These are phyloP conservation scores for Kodamaea restingae DNA, from an alignment of 805 yeast species.

Conservation along the genomic window DNA sequence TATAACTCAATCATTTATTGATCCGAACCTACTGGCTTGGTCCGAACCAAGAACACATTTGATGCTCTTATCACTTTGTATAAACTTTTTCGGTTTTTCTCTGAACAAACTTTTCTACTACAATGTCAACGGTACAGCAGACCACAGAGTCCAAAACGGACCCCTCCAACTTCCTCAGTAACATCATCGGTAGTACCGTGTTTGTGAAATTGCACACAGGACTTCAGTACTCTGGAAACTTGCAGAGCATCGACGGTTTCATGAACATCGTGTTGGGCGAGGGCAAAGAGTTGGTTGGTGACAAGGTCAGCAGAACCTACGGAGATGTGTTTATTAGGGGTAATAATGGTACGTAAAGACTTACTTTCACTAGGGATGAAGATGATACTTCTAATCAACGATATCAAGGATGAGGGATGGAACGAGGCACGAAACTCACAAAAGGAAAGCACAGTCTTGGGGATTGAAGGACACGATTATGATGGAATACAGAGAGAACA, in stretches of 20 bases:
- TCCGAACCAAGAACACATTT: too few species aligned
- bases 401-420: not conserved
- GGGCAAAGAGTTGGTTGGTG: slow-evolving; percentile 62
- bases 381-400: too few species aligned
- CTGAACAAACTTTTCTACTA: slow-evolving; percentile 1
- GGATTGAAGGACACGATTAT: too few species aligned
- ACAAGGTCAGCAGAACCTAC: slow-evolving; percentile 44
- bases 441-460: too few species aligned
- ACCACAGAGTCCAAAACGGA: slow-evolving; percentile 34
- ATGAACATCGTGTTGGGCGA: slow-evolving; percentile 89
- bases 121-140: not conserved
- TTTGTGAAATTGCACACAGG: slow-evolving; percentile 84
- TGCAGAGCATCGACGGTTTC: slow-evolving; percentile 92
- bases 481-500: too few species aligned
- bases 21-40: too few species aligned
- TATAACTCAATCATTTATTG: too few species aligned
- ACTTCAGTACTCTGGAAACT: slow-evolving; percentile 61
- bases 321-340: slow-evolving; percentile 87
- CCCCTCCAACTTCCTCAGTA: slow-evolving; percentile 76
- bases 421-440: too few species aligned
- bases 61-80: not conserved
- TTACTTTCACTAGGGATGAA: not conserved
- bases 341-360: slow-evolving; percentile 65
- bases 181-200: slow-evolving; percentile 75
- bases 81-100: too few species aligned